Evolutionary conservation across 352 stramenopile genomes (phyloP), one percentile per base, ranked within the genome.

Genomic region (Phytophthora hybrid): DNA sequence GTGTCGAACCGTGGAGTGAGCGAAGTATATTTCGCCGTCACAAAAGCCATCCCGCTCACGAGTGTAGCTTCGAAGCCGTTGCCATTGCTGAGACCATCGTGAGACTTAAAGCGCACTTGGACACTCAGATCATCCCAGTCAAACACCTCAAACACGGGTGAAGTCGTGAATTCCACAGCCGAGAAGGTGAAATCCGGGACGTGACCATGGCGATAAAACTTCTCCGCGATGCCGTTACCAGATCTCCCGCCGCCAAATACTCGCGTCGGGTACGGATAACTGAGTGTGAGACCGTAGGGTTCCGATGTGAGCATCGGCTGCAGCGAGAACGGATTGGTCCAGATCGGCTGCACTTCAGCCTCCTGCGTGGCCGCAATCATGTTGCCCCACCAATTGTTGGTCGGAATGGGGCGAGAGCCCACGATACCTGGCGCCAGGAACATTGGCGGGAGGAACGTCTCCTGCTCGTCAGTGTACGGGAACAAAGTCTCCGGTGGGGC

Each of bases 301-400:
- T 67, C 59, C 6, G 34, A 37, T 2, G 58, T 53, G 4, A 82
- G 52, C 39, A 59, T 53, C 11, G 79, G 73, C n/a, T 76, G 76
- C 1, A 83, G n/a, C 1, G 68, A 73, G 63, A 81, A 90, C 31
- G 83, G 83, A 52, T 90, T 90, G 3, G 73, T 70, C 83, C 83
- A 90, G n/a, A 81, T 81, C 1, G 77, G 72, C 31, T 84, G 72
- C 57, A 85, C 73, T 9, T 29, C 26, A 2, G 66, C 31, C 26
- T 79, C 63, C 5, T 78, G 18, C 23, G 59, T 66, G 53, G 49
- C 52, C 13, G 71, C 76, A 65, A 90, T 90, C 59, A 90, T 71
- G 63, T 88, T 90, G 37, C 78, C 80, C 83, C 83, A 88, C 80
- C 80, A 88, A 54, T 83, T 79, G 68, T 90, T 90, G 21, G 83